Evolutionary conservation across 352 stramenopile genomes (phyloP).

Genomic region (Phytophthora meadii): DNA sequence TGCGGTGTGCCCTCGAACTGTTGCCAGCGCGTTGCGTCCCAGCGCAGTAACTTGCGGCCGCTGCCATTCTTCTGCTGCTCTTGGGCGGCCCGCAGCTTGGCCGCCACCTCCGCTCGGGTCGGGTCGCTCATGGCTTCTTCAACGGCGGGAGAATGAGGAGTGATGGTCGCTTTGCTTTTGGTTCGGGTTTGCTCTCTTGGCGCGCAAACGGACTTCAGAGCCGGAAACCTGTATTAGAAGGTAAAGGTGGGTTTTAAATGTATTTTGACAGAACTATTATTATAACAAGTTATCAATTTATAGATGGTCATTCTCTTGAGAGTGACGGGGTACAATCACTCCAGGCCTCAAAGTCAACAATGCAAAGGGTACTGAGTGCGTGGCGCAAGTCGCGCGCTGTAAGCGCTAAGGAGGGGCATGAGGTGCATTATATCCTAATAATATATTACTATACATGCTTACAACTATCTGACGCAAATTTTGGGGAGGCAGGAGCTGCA

Average conservation of each 20-base stretch:
- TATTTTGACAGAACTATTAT: no score
- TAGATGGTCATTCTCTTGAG: no score
- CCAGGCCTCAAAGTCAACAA: neutral
- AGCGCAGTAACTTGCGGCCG: conserved; percentile 77
- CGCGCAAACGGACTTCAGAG: conserved; percentile 15
- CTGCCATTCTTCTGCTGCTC: conserved; percentile 11
- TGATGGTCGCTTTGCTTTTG: conserved; percentile 34
- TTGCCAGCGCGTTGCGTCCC: conserved; percentile 65
- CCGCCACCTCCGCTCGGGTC: conserved; percentile 42
- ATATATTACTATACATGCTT: no score
- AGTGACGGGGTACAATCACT: neutral
- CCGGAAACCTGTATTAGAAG: conserved; percentile 1
- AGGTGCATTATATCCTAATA: conserved; percentile 22
- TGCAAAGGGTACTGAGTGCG: conserved; percentile 37
- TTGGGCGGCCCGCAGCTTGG: conserved; percentile 47
- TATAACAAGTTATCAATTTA: conserved; percentile 1
- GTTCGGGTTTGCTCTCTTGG: conserved; percentile 11
- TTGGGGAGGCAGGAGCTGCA: conserved; percentile 55
- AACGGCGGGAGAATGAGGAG: conserved; percentile 22
- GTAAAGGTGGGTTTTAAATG: neutral
- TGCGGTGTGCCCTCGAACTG: conserved; percentile 66
- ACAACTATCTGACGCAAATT: no score
- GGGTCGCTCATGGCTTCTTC: conserved; percentile 35
- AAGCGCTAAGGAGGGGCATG: conserved; percentile 51
- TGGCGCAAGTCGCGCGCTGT: conserved; percentile 53